phyloP scores from a whole-genome alignment of 768 basidiomycete species.

The Boletus patriciae region DNA sequence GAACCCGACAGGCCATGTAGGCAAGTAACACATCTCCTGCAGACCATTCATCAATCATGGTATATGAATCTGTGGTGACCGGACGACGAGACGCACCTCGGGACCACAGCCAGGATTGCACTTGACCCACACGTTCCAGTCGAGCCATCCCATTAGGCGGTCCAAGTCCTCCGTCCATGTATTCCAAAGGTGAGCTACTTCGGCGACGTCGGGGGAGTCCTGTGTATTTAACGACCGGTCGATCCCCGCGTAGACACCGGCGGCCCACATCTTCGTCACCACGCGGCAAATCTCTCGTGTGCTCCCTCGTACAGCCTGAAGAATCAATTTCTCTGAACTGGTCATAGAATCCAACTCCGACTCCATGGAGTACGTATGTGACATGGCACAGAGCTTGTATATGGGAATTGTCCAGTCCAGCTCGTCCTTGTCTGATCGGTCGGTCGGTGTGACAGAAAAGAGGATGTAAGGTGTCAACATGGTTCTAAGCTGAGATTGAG shows the following conservation, averaged over 20 bases:
- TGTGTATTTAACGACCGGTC: constrained; percentile 10
- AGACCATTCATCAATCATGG: background rate
- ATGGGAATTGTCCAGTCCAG: constrained; percentile 32
- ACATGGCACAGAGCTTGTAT: constrained; percentile 31
- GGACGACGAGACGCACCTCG: constrained; percentile 38
- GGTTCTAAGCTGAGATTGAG: constrained; percentile 25
- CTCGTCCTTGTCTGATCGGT: background rate
- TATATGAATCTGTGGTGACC: background rate
- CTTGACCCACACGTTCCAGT: constrained; percentile 52
- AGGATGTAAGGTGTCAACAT: constrained; percentile 34
- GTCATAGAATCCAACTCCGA: constrained; percentile 18
- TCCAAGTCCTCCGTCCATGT: constrained; percentile 39
- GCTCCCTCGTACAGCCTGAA: constrained; percentile 34
- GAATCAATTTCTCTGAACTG: constrained; percentile 29
- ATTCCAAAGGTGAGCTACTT: constrained; percentile 12
- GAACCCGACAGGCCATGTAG: constrained; percentile 24
- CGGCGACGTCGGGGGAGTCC: background rate
- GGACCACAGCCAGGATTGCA: constrained; percentile 47
- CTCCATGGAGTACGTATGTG: constrained; percentile 22
- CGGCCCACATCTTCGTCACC: constrained; percentile 47
- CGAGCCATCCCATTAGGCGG: constrained; percentile 49
- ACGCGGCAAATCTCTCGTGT: constrained; percentile 48
- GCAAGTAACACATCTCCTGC: constrained; percentile 31
- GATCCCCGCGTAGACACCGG: constrained; percentile 31
- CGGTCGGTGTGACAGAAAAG: constrained; percentile 5